Evolutionary conservation across 176 grass and related monocot genomes (phyloP), one percentile per base, ranked within the genome.

Genomic region (Elymus sibiricus): DNA sequence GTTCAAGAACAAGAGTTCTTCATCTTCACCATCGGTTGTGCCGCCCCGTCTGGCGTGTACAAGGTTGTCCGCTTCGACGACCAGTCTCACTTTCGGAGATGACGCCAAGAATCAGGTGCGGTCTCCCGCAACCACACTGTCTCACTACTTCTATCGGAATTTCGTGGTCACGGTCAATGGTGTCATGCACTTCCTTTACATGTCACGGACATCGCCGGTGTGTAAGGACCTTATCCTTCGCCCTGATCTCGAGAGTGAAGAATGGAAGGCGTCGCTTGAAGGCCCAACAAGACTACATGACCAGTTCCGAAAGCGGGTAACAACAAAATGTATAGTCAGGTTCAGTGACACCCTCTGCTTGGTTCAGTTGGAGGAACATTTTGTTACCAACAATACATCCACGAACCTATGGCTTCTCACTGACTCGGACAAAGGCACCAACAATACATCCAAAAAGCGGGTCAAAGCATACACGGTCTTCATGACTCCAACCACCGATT

Each of bases 91-190:
- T 12, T 11, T 63, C 5, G 24, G 25, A 27, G 60, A 27, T 1
- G n/a, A 12, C 11, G 24, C 60, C 60, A 5, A 26, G 60, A 63
- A 24, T 10, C 2, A 63, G 9, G 1, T 27, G 60, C 11, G 25
- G 10, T 63, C 60, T 63, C 60, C 24, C 12, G 10, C 60, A 10
- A 12, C 24, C 60, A 63, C 1, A 7, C 60, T 5, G 43, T 46
- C 43, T 0, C 1, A 26, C 10, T 27, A 5, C 11, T 5, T 0
- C 4, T 63, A 13, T 63, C 60, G 3, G n/a, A 11, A 1, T 0
- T 25, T 11, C 11, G 1, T 25, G 24, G 24, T 63, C 60, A 63
- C 10, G 24, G 60, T 27, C 60, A 63, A 63, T 63, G 60, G 60
- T 61, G 59, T 61, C 59, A 26, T 61, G 59, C 59, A 61, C 24